Percentiles rank a stretch among this genome's conserved stretches.
These are phyloP conservation scores for Yamadazyma trypodendri DNA, from an alignment of 1,139 yeast species.

Conservation along the genomic window DNA sequence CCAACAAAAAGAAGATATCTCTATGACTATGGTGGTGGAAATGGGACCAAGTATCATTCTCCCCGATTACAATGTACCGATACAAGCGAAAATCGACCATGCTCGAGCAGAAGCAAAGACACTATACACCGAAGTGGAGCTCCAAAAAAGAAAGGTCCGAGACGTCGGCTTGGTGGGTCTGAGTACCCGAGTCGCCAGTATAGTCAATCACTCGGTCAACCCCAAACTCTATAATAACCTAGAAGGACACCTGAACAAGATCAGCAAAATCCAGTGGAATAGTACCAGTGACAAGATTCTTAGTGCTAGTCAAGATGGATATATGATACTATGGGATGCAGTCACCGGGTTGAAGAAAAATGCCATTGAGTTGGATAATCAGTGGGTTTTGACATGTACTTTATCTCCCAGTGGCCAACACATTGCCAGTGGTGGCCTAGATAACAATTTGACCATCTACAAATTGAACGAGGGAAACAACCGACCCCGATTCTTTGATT, in stretches of 20 bases:
- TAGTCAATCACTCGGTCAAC: slow-evolving; percentile 33
- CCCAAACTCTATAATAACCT: slow-evolving; percentile 43
- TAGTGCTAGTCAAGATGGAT: slow-evolving; percentile 87
- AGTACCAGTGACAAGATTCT: slow-evolving; percentile 57
- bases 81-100: slow-evolving; percentile 22
- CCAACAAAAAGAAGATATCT: not conserved
- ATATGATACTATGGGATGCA: slow-evolving; percentile 81
- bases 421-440: slow-evolving; percentile 82
- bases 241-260: slow-evolving; percentile 75
- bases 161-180: slow-evolving; percentile 47
- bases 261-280: slow-evolving; percentile 70
- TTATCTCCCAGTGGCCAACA: slow-evolving; percentile 63
- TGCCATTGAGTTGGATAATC: slow-evolving; percentile 68
- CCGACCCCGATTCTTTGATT: slow-evolving; percentile 5
- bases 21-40: not conserved
- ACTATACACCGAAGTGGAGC: slow-evolving; percentile 50
- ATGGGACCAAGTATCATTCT: not conserved
- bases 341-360: slow-evolving; percentile 68
- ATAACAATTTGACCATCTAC: slow-evolving; percentile 74
- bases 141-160: slow-evolving; percentile 37
- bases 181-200: slow-evolving; percentile 27
- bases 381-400: slow-evolving; percentile 79
- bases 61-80: not conserved
- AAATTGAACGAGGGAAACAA: slow-evolving; percentile 28
- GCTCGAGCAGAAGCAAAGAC: slow-evolving; percentile 49